Evolutionary conservation across 2,329 filamentous ascomycete genomes (phyloP).

Genomic region (Colletotrichum noveboracense): DNA sequence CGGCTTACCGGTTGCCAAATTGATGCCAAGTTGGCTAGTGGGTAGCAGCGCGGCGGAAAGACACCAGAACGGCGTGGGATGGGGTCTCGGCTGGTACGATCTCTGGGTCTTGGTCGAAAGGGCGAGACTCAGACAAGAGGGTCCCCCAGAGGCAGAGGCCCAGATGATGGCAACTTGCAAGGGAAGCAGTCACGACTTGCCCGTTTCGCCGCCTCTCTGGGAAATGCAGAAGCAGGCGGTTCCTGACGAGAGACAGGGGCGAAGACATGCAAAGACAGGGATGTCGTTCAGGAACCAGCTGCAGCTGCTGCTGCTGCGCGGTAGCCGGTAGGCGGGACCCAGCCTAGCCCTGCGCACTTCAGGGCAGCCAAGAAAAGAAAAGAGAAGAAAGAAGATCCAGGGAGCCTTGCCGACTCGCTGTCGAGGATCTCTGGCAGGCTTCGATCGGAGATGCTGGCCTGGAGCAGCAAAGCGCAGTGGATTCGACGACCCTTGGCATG

Average conservation of each 20-base stretch:
- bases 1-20: not conserved
- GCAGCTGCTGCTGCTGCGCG: not conserved
- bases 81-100: conserved; percentile 19
- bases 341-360: not conserved
- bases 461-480: conserved; percentile 12
- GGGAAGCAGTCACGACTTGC: not conserved
- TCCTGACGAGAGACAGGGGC: not conserved
- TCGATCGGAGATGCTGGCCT: conserved; percentile 16
- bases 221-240: not conserved
- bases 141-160: not conserved
- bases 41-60: not conserved
- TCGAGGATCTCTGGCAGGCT: not conserved
- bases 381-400: not conserved
- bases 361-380: conserved; percentile 13
- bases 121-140: not conserved
- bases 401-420: conserved; percentile 1
- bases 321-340: not conserved
- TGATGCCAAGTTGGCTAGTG: conserved; percentile 1
- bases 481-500: not conserved
- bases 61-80: not conserved
- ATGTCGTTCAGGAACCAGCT: not conserved
- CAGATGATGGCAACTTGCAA: not conserved
- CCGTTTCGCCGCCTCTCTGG: not conserved
- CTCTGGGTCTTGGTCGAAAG: not conserved
- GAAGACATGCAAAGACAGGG: not conserved